Conservation (phyloP, 805 yeast species). For the Priceomyces medius region DNA sequence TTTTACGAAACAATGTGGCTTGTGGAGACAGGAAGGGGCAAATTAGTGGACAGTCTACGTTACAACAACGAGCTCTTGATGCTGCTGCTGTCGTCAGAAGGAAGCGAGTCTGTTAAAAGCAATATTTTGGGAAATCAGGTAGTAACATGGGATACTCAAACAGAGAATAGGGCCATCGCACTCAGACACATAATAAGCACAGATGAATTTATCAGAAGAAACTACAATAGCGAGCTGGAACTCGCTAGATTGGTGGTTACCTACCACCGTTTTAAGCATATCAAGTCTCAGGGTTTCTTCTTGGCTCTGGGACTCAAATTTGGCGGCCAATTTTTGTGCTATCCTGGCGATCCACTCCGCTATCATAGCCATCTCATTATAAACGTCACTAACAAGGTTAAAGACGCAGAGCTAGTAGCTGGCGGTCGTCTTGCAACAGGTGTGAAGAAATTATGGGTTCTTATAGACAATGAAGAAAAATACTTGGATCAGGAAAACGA, state of each 20-base stretch:
- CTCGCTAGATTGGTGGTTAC: constrained; percentile 4
- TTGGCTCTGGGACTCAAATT: constrained; percentile 85
- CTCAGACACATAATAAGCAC: background rate
- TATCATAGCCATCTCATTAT: constrained; percentile 87
- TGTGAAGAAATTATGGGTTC: constrained; percentile 81
- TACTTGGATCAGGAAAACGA: too few species aligned
- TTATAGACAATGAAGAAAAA: constrained; percentile 37
- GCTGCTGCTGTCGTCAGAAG: constrained; percentile 3
- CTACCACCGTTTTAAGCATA: constrained; percentile 30
- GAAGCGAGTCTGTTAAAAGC: constrained; percentile 6
- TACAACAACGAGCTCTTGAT: constrained; percentile 15
- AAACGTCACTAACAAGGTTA: constrained; percentile 44
- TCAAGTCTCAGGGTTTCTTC: constrained; percentile 48
- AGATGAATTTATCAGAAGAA: constrained; percentile 2
- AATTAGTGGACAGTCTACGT: constrained; percentile 41
- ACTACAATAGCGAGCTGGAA: constrained; percentile 4
- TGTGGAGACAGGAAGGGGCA: constrained; percentile 40
- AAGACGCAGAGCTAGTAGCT: constrained; percentile 59
- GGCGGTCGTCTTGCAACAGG: constrained; percentile 94
- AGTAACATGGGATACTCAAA: constrained; percentile 5
- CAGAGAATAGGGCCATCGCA: background rate
- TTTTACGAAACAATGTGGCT: constrained; percentile 75
- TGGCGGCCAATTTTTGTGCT: constrained; percentile 86
- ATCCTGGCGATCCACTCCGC: constrained; percentile 92
- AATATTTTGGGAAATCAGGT: constrained; percentile 3